These are phyloP conservation scores for Verticillium longisporum DNA, from an alignment of 2,329 filamentous ascomycete genomes.

Conservation along the genomic window DNA sequence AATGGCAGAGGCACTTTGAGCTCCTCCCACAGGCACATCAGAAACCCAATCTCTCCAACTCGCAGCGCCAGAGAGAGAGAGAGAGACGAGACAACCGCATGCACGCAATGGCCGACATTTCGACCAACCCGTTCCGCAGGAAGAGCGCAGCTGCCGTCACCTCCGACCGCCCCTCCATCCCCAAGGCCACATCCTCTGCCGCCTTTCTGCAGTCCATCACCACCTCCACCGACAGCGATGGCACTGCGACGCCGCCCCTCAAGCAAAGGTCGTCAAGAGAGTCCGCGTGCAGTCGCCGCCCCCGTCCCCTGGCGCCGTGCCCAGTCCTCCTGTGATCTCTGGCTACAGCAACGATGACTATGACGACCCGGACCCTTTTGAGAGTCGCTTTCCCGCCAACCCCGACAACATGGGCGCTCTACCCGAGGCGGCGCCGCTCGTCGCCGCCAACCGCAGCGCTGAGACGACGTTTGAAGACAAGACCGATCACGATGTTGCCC, in stretches of 20 bases:
- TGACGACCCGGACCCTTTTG: conserved; percentile 5
- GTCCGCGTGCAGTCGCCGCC: conserved; percentile 61
- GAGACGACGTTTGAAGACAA: conserved; percentile 43
- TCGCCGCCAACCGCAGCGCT: conserved; percentile 13
- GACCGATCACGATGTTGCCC: conserved; percentile 30
- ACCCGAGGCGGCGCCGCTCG: conserved; percentile 8
- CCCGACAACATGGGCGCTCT: conserved; percentile 5
- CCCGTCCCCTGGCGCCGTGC: conserved; percentile 31
- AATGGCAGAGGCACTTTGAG: conserved; percentile 2
- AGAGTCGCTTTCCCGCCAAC: conserved; percentile 10
- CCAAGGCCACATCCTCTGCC: conserved; percentile 16
- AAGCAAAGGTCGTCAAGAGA: conserved; percentile 52
- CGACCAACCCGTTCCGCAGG: conserved; percentile 47
- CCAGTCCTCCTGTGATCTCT: conserved; percentile 18
- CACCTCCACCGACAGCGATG: conserved; percentile 15
- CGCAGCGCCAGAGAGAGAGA: conserved; percentile 1
- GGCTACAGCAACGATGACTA: conserved; percentile 17
- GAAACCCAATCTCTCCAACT: background rate
- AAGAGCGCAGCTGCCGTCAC: conserved; percentile 19
- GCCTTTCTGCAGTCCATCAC: conserved; percentile 20
- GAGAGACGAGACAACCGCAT: background rate
- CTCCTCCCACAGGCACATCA: background rate
- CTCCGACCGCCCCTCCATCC: conserved; percentile 8
- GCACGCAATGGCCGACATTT: conserved; percentile 28
- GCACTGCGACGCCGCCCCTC: conserved; percentile 9